These are phyloP conservation scores for Physaria fendleri DNA, from an alignment of 345 rosid genomes.

Conservation along the genomic window DNA sequence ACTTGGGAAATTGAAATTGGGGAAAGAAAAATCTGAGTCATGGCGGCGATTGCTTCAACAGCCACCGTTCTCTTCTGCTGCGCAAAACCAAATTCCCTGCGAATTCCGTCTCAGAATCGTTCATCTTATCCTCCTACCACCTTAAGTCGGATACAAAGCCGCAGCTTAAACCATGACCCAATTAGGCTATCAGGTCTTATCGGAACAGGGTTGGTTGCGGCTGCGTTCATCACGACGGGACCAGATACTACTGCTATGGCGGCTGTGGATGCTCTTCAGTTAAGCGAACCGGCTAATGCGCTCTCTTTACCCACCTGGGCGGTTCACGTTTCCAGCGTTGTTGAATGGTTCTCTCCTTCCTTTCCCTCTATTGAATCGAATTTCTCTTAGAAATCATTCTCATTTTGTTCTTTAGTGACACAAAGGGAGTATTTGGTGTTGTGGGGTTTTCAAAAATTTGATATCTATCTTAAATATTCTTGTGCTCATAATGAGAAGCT, in stretches of 20 bases:
- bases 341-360: conserved; percentile 57
- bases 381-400: background rate
- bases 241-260: conserved; percentile 34
- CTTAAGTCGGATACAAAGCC: background rate
- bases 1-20: background rate
- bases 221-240: conserved; percentile 27
- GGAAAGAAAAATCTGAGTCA: conserved; percentile 9
- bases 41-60: conserved; percentile 52
- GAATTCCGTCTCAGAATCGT: conserved; percentile 12
- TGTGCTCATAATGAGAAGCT: background rate
- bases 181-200: conserved; percentile 34
- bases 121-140: background rate
- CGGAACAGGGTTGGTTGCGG: conserved; percentile 52
- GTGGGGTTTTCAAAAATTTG: background rate
- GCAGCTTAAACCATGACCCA: conserved; percentile 14
- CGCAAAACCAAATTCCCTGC: conserved; percentile 14
- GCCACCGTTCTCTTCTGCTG: conserved; percentile 31
- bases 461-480: background rate
- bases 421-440: background rate
- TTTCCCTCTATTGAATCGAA: background rate
- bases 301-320: conserved; percentile 94
- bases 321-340: conserved; percentile 84
- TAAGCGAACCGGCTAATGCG: conserved; percentile 79
- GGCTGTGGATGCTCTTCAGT: conserved; percentile 46
- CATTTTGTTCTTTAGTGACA: background rate